Base-by-base conservation (phyloP, 2,329 filamentous ascomycete genomes). In the Tolypocladium tropicale region DNA sequence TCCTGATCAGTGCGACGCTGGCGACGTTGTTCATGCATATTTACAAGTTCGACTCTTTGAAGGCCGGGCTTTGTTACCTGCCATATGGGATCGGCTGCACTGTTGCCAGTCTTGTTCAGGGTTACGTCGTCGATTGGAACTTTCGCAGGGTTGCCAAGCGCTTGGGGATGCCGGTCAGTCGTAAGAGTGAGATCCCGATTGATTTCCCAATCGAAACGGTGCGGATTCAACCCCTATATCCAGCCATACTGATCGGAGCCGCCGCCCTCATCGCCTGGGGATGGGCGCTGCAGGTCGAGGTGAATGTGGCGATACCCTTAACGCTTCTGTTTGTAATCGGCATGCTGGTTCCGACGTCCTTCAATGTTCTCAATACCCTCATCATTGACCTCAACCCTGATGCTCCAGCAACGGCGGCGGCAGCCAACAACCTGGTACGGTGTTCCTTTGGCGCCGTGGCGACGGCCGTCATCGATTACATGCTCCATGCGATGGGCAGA, bases 121-220 rank as follows among this genome's bases (percentile, higher is more conserved):
- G 89, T 6, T 77, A 77, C 60, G 64, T 82, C 6, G 71, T 81
- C 52, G 79, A 83, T 68, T 84, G 81, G 76, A 91, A 91, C 67
- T 95, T 89, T 68, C 78, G 83, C 7, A 80, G 86, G 41, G 78
- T 84, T 51, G 87, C 88, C 1, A 76, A 74, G 52, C 76, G 78
- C 34, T 73, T 85, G 18, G 83, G 83, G 6, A 74, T 90, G 56
- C 72, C 74, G 2, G 79, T 90, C 60, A 80, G 81, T 58, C 78
- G 75, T 57, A 83, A 80, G 11, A 78, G 78, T 23, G 74, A 78
- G 58, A 74, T 82, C 60, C 68, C 81, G 51, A 65, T 67, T 6
- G 70, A 72, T 23, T 83, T 82, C 55, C 81, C 80, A 9, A 79
- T 83, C 51, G 81, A 83, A 62, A 71, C 70, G 34, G 80, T 77